phyloP scores from a whole-genome alignment of 257 asterid genomes.

The Eucommia ulmoides region DNA sequence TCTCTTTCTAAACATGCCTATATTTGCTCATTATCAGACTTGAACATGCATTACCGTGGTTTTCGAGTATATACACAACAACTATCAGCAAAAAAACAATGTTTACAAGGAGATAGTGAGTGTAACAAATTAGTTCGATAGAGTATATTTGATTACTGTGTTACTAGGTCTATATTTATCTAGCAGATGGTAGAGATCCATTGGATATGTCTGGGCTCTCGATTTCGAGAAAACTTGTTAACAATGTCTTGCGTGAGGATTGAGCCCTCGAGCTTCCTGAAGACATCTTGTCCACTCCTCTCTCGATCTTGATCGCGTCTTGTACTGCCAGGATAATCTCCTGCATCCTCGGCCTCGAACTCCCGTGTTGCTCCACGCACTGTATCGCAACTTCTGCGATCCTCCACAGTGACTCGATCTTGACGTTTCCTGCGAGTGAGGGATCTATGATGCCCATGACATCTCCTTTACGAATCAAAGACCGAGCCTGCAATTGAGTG shows the following conservation, averaged over 20 bases:
- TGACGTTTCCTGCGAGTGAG: slow-evolving; percentile 40
- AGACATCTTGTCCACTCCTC: slow-evolving; percentile 55
- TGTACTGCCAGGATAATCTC: slow-evolving; percentile 73
- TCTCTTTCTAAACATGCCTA: too few species aligned
- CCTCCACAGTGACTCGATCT: slow-evolving; percentile 82
- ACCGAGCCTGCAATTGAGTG: slow-evolving; percentile 50
- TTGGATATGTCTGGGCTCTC: slow-evolving; percentile 80
- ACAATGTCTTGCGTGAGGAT: slow-evolving; percentile 72
- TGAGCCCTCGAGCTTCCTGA: slow-evolving; percentile 56
- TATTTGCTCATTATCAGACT: too few species aligned
- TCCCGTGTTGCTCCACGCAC: slow-evolving; percentile 74
- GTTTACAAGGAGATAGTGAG: too few species aligned
- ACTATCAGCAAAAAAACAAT: too few species aligned
- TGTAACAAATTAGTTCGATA: too few species aligned
- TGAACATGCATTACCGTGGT: too few species aligned
- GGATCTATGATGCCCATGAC: slow-evolving; percentile 81
- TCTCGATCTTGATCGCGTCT: slow-evolving; percentile 78
- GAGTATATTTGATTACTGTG: too few species aligned
- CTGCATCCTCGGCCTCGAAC: slow-evolving; percentile 86
- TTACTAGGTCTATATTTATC: too few species aligned
- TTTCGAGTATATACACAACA: too few species aligned
- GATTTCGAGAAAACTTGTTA: slow-evolving; percentile 84
- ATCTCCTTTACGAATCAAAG: slow-evolving; percentile 83
- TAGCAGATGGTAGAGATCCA: slow-evolving; percentile 75
- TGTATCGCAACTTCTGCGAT: slow-evolving; percentile 89